Evolutionary conservation across 345 rosid genomes (phyloP), one percentile per base, ranked within the genome.

Genomic region (Lepidium sativum): DNA sequence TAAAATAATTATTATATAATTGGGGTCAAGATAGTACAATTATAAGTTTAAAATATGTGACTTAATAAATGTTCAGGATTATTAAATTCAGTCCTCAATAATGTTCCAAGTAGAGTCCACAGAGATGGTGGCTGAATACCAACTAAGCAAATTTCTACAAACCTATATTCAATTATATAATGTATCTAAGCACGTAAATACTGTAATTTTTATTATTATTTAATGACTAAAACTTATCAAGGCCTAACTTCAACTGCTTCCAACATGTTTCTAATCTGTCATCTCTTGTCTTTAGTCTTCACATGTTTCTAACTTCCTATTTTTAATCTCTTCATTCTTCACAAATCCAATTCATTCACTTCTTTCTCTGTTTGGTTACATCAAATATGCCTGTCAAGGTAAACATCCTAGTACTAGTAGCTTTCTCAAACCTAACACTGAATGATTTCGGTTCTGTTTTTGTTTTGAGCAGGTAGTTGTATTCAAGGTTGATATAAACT

Each of bases 311-410:
- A 71, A 38, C 54, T 23, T 39, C 48, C 34, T 27, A 27, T n/a
- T 27, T 27, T 27, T 27, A 27, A 5, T 14, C 18, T 51, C 62
- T 65, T 32, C 41, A 12, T 51, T 66, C 18, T 66, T 16, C 43
- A 60, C 37, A 21, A 39, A 29, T 40, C 33, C 40, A 41, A 33
- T 14, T 65, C 52, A 51, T 51, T 25, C 41, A 39, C 1, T 40
- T 71, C 32, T 27, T 34, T 41, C 35, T 32, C 16, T 34, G 23
- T 47, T 50, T 40, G 44, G 33, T 33, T 57, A 49, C 7, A 49
- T 33, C 52, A 41, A 64, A 42, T 42, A 72, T 72, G 76, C 52
- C 71, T 41, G 71, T 65, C 8, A 72, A 72, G 76, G 76, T 72
- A 65, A 65, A 42, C 71, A 27, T 58, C 53, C 17, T 57, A 64